Percentiles rank a stretch among this genome's conserved stretches.
phyloP scores from a whole-genome alignment of 2,329 filamentous ascomycete species.

The Neodidymelliopsis sp. region DNA sequence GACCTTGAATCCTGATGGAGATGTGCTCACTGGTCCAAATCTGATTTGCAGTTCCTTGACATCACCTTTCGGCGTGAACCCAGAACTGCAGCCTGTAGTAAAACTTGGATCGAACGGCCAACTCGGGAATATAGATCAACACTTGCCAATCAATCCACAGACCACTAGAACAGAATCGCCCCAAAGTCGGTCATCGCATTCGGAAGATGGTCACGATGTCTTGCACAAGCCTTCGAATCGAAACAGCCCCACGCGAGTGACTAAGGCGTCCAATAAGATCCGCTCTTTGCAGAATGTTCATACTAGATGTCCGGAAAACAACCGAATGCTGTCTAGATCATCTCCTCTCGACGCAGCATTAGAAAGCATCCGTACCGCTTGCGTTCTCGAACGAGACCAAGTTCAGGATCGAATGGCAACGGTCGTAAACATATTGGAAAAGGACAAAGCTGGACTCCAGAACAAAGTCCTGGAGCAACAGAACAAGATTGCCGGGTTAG shows the following conservation, averaged over 20 bases:
- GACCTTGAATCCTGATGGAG: too few species aligned
- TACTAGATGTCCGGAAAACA: neutral
- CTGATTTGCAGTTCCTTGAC: too few species aligned
- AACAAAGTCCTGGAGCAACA: slow-evolving; percentile 14
- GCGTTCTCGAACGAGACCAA: neutral
- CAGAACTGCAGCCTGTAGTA: too few species aligned
- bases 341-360: neutral
- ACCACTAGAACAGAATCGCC: neutral
- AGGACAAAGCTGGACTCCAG: slow-evolving; percentile 16
- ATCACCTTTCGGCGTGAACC: too few species aligned
- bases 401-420: neutral
- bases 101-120: too few species aligned
- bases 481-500: slow-evolving; percentile 17
- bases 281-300: neutral
- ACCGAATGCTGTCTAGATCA: neutral
- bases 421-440: slow-evolving; percentile 13
- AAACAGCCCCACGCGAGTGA: slow-evolving; percentile 8
- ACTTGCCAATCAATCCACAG: too few species aligned
- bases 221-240: neutral
- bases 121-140: neutral
- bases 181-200: too few species aligned
- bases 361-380: neutral
- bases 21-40: too few species aligned
- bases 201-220: neutral
- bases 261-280: slow-evolving; percentile 19